A percentile compares a stretch with the other conserved stretches of the same genome.
Conservation (phyloP, 106 monocot genomes). For the Acanthochlamys bracteata region DNA sequence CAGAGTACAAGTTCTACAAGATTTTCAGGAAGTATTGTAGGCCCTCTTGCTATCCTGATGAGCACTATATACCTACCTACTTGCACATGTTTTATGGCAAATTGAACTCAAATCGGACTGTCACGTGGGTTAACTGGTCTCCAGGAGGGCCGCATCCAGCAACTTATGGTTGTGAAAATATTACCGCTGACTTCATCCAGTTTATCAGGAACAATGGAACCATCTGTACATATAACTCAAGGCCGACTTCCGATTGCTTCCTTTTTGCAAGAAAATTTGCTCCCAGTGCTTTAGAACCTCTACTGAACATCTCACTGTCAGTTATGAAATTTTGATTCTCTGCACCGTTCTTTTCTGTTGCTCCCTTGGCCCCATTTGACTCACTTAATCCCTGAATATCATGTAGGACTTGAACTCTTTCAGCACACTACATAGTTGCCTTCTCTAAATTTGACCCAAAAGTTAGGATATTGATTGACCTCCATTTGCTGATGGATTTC, state of each 20-base stretch:
- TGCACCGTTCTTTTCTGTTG: neutral
- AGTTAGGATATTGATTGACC: neutral
- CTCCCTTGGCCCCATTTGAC: neutral
- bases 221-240: slow-evolving; percentile 19
- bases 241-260: slow-evolving; percentile 13
- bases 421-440: neutral
- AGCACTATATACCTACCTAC: slow-evolving; percentile 31
- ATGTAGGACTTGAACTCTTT: neutral
- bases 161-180: slow-evolving; percentile 11
- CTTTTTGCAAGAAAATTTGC: slow-evolving; percentile 30
- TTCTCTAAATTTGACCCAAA: slow-evolving; percentile 1
- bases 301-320: slow-evolving; percentile 15
- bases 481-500: neutral
- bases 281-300: slow-evolving; percentile 17
- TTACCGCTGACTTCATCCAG: slow-evolving; percentile 18
- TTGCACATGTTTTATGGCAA: slow-evolving; percentile 21
- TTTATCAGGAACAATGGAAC: slow-evolving; percentile 21
- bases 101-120: slow-evolving; percentile 16
- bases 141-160: slow-evolving; percentile 24
- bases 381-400: neutral
- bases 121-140: slow-evolving; percentile 31
- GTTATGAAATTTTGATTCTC: slow-evolving; percentile 18
- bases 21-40: slow-evolving; percentile 24
- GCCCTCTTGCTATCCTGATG: slow-evolving; percentile 30
- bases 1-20: slow-evolving; percentile 18